phyloP scores from a whole-genome alignment of 2,329 filamentous ascomycete species.

The Aspergillus hortae region DNA sequence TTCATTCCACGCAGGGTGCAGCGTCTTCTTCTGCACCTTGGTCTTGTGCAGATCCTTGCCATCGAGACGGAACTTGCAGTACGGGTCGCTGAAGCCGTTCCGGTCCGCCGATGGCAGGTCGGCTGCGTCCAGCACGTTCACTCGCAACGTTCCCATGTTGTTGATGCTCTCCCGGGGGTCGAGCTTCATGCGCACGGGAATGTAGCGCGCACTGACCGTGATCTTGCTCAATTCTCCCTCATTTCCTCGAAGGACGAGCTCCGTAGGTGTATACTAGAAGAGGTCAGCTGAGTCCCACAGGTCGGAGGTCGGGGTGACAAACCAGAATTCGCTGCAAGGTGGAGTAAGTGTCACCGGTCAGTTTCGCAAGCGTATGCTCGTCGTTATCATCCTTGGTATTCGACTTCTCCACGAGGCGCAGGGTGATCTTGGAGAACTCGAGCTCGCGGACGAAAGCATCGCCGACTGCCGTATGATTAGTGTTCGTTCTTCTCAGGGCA shows the following conservation, averaged over 20 bases:
- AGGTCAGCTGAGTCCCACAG: conserved; percentile 6
- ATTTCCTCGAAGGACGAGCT: conserved; percentile 73
- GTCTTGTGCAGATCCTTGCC: conserved; percentile 91
- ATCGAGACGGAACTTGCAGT: conserved; percentile 90
- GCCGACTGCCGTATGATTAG: conserved; percentile 53
- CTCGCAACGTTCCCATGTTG: conserved; percentile 92
- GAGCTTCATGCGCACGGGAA: conserved; percentile 89
- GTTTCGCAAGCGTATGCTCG: conserved; percentile 73
- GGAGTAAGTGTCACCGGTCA: conserved; percentile 80
- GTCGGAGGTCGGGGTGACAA: conserved; percentile 15
- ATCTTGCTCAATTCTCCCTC: conserved; percentile 74
- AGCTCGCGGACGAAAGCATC: conserved; percentile 95
- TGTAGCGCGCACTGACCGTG: conserved; percentile 89
- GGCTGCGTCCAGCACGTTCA: conserved; percentile 83
- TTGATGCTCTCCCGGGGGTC: conserved; percentile 97
- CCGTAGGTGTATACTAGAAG: conserved; percentile 80
- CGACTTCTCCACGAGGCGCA: conserved; percentile 77
- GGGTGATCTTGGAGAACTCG: conserved; percentile 90
- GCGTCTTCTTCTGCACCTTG: conserved; percentile 92
- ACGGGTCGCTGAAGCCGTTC: conserved; percentile 96
- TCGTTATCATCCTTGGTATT: conserved; percentile 66
- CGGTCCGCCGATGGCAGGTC: conserved; percentile 91
- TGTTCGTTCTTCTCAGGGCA: not conserved
- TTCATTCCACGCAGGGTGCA: conserved; percentile 94
- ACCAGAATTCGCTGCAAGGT: conserved; percentile 85